Evolutionary conservation across 2,329 filamentous ascomycete species (phyloP).

Genomic region (Oidium heveae): DNA sequence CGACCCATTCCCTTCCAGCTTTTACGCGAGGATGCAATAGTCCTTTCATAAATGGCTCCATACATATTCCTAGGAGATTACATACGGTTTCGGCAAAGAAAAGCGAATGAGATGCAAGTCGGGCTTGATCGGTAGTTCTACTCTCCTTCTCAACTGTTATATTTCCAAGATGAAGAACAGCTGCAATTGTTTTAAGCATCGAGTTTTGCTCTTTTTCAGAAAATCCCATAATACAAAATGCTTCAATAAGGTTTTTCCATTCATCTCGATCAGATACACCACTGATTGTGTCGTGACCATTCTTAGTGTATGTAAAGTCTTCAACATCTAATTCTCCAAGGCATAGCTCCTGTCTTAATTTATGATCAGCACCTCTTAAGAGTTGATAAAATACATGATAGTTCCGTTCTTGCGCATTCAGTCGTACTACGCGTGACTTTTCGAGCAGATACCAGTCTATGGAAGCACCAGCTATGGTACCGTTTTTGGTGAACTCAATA

Average conservation of each 20-base stretch:
- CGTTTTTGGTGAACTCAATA: conserved; percentile 73
- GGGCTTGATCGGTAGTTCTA: conserved; percentile 70
- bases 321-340: conserved; percentile 51
- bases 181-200: conserved; percentile 70
- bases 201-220: conserved; percentile 58
- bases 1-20: conserved; percentile 91
- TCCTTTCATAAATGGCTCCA: conserved; percentile 68
- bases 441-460: conserved; percentile 98
- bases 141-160: conserved; percentile 78
- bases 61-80: conserved; percentile 55
- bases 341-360: conserved; percentile 52
- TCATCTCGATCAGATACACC: conserved; percentile 80
- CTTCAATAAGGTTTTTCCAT: conserved; percentile 75
- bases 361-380: conserved; percentile 52
- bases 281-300: conserved; percentile 74
- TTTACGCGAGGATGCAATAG: conserved; percentile 84
- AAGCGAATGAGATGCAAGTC: conserved; percentile 50
- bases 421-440: conserved; percentile 85
- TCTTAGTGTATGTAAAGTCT: conserved; percentile 75
- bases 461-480: conserved; percentile 82
- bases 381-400: conserved; percentile 98
- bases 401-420: conserved; percentile 73
- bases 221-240: conserved; percentile 87
- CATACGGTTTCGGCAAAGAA: conserved; percentile 58
- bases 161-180: conserved; percentile 82